Conservation (phyloP, 2,329 filamentous ascomycete species). For the Fonsecaea pugnacius region DNA sequence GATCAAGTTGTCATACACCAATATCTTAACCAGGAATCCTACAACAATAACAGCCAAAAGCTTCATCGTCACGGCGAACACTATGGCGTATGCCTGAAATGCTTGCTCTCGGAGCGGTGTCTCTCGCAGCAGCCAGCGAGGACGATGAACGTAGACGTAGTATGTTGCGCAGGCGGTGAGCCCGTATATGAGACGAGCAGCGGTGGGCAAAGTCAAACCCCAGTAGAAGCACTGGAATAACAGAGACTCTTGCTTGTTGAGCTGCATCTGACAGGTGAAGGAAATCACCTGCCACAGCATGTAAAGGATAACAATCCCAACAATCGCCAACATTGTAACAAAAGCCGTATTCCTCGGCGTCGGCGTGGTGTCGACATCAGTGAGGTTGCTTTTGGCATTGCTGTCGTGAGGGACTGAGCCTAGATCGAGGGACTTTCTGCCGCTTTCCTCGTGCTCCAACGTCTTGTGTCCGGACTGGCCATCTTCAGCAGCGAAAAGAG, state of each 20-base stretch:
- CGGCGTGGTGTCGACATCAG: background rate
- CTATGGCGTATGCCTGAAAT: background rate
- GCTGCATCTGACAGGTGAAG: slow-evolving; percentile 6
- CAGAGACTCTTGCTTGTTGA: background rate
- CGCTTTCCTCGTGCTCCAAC: background rate
- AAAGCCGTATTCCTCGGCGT: background rate
- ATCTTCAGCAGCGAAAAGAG: background rate
- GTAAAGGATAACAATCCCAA: slow-evolving; percentile 2
- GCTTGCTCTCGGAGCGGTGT: slow-evolving; percentile 6
- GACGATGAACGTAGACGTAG: slow-evolving; percentile 12
- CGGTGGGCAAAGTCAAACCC: slow-evolving; percentile 1
- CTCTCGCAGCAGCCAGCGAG: background rate
- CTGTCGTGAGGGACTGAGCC: background rate
- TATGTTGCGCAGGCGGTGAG: slow-evolving; percentile 10
- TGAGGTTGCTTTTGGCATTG: background rate
- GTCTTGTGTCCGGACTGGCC: background rate
- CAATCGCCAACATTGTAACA: background rate
- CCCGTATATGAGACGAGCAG: slow-evolving; percentile 8
- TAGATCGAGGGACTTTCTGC: background rate
- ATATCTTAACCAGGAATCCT: slow-evolving; percentile 1
- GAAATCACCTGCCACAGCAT: slow-evolving; percentile 3
- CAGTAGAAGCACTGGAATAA: slow-evolving; percentile 9
- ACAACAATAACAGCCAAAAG: background rate
- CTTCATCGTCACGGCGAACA: background rate
- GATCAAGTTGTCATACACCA: slow-evolving; percentile 7